Base-by-base conservation (phyloP, 352 stramenopile genomes). In the Globisporangium ultimum region DNA sequence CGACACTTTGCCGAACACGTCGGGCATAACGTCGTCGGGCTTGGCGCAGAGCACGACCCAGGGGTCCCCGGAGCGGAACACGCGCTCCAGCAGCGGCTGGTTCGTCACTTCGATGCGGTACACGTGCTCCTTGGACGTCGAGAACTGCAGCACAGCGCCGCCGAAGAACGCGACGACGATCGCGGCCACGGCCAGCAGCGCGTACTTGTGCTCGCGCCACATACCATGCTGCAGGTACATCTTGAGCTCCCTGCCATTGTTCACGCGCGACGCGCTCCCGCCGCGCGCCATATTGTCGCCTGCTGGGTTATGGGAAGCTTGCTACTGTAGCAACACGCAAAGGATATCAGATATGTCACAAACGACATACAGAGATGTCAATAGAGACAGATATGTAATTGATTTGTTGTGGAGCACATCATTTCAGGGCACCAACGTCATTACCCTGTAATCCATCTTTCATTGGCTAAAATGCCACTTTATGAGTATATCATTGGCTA, bases 141-240 rank as follows among this genome's bases (percentile, higher is more conserved):
- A 81, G 60, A 87, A 89, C 66, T 90, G 78, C 54, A 92, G 63
- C 60, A 95, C 73, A 9, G 68, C 72, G 21, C 70, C 68, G 34
- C 64, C 69, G 22, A 93, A 91, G n/a, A 88, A 61, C 60, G 76
- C 83, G 22, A 80, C 65, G 5, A 87, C 72, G 47, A 93, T 72
- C 13, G 60, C 68, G 12, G 55, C 57, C 14, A 87, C 75, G 0
- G 75, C 72, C 7, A 71, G 46, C 20, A 93, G 56, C 14, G 76
- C 67, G 55, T 88, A 75, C 74, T 74, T 85, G 61, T 95, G 75
- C 11, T 95, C 85, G 32, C 72, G 70, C 85, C 85, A 93, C 81
- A 91, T 88, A 52, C 85, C 70, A 63, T 95, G 87, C 61, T 82
- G 71, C 48, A 95, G 42, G 58, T 91, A 95, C 70, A 91, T 75